phyloP scores from a whole-genome alignment of 164 flowering plant species.

The Liriodendron chinense region DNA sequence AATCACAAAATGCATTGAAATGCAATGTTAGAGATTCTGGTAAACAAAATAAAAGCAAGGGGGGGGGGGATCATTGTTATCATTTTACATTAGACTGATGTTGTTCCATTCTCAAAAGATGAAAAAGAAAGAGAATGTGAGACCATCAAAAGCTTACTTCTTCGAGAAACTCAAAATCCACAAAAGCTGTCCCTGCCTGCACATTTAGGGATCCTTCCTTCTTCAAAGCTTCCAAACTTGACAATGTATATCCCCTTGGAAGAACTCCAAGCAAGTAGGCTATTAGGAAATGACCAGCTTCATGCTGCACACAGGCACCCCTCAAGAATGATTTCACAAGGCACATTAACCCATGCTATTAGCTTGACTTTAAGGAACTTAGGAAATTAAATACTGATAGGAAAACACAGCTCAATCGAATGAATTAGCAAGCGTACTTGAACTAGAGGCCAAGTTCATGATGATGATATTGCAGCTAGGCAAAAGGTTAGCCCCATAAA shows the following conservation, averaged over 20 bases:
- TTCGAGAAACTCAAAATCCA: slow-evolving; percentile 84
- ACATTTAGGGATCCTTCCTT: slow-evolving; percentile 90
- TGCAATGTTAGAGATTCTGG: neutral
- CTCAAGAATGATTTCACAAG: neutral
- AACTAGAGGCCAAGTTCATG: neutral
- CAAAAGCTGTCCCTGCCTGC: slow-evolving; percentile 96
- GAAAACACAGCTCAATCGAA: neutral
- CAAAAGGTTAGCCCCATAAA: neutral
- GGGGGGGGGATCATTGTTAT: no score
- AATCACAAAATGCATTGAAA: no score
- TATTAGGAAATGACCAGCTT: slow-evolving; percentile 94
- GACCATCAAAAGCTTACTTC: slow-evolving; percentile 46
- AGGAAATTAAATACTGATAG: neutral
- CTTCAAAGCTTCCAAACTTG: slow-evolving; percentile 75
- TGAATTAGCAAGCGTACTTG: neutral
- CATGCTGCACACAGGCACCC: slow-evolving; percentile 56
- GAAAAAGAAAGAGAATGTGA: neutral
- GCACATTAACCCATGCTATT: neutral
- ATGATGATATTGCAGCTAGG: neutral
- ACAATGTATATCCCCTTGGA: slow-evolving; percentile 73
- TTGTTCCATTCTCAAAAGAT: neutral
- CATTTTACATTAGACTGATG: no score
- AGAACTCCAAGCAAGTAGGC: slow-evolving; percentile 92
- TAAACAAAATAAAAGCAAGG: neutral
- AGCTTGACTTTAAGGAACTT: neutral